A percentile compares a stretch with the other conserved stretches of the same genome.
Evolutionary conservation across 345 rosid genomes (phyloP).

Genomic region (Syzygium aromaticum): DNA sequence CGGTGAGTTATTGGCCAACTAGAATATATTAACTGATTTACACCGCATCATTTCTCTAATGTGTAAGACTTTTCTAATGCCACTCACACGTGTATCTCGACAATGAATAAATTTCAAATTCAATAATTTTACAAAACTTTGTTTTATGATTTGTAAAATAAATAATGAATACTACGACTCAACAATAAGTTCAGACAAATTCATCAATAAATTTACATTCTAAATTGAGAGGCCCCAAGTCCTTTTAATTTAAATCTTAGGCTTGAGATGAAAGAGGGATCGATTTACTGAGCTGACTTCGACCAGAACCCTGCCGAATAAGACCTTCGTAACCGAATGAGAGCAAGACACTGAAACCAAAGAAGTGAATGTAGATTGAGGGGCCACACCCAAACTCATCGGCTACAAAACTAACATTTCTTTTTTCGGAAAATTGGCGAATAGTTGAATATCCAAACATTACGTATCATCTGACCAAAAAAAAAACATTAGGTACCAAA

Average conservation of each 20-base stretch:
- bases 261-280: not conserved
- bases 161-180: not conserved
- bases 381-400: too few relatives aligned
- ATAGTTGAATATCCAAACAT: not conserved
- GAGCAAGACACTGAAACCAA: not conserved
- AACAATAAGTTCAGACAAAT: not conserved
- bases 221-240: not conserved
- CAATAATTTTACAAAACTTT: not conserved
- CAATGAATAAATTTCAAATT: not conserved
- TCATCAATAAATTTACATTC: not conserved
- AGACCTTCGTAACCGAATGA: not conserved
- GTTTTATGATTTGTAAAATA: not conserved
- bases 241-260: not conserved
- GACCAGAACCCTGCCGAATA: not conserved
- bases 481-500: too few relatives aligned
- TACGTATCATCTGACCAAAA: too few relatives aligned
- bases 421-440: not conserved
- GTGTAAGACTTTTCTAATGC: not conserved
- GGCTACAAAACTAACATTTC: too few relatives aligned
- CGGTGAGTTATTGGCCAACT: not conserved
- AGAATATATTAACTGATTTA: not conserved
- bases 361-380: too few relatives aligned
- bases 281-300: not conserved
- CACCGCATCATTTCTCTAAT: accelerated
- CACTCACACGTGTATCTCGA: not conserved